Base-by-base conservation (phyloP, 2,329 filamentous ascomycete species). In the Clonostachys rosea region DNA sequence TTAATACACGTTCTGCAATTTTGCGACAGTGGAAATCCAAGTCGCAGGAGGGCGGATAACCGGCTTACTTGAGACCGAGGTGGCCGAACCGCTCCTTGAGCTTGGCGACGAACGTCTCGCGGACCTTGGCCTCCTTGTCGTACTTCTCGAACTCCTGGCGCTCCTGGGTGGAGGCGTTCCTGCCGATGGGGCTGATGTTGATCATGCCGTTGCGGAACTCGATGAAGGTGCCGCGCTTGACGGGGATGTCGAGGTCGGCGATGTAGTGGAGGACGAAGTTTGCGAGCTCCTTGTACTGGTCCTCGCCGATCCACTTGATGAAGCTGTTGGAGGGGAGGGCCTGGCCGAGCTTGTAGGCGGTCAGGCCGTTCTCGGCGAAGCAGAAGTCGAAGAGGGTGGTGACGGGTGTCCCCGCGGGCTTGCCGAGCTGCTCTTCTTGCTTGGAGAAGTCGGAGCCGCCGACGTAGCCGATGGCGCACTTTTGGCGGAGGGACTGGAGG, bases 331-430 rank as follows among this genome's bases (percentile, higher is more conserved):
- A 84, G 2, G 85, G 76, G 49, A 97, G 81, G 47, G 80, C 77
- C 65, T 84, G 70, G 59, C 92, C 94, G 61, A 91, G 72, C 62
- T 91, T 90, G 78, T 80, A 95, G 40, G 92, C 94, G 2, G 88
- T 95, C 56, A 99, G 82, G 11, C 94, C 94, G 72, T 99, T 99
- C 75, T 99, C 94, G 49, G 91, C 77, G 74, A 99, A 99, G 81
- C 87, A 94, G 74, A 89, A 99, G 76, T 99, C 94, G 76, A 99
- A 99, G 60, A 97, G 84, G 52, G 82, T 76, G 45, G 84, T 91
- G 51, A 97, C 92, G 56, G 86, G 78, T 30, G 71, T 67, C 49
- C 78, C 72, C 24, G 79, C 66, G 5, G 81, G 64, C 46, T 59
- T 78, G 65, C 91, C 91, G 52, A 97, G 81, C 74, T 97, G 92